Conservation (phyloP, 495 filamentous ascomycete species). For the Lentithecium fluviatile region DNA sequence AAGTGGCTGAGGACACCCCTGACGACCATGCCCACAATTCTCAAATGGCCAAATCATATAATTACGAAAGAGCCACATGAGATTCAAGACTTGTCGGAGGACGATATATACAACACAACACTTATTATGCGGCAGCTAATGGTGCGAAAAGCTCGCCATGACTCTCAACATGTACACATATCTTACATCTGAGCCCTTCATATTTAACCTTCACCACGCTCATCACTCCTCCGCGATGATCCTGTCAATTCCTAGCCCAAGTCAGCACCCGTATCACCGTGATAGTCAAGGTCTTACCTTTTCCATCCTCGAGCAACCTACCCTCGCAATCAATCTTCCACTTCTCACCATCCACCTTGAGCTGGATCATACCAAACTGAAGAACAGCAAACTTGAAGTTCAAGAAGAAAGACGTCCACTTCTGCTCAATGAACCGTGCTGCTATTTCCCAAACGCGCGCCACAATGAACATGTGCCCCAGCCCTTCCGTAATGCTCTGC, state of each 20-base stretch:
- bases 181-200: too few species aligned
- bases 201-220: too few species aligned
- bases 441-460: conserved; percentile 11
- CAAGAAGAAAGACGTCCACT: conserved; percentile 31
- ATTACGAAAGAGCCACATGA: too few species aligned
- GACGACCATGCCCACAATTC: too few species aligned
- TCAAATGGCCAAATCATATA: too few species aligned
- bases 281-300: conserved; percentile 13
- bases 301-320: conserved; percentile 24
- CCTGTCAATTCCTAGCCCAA: neutral
- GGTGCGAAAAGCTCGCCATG: too few species aligned
- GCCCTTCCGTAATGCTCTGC: conserved; percentile 14
- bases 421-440: conserved; percentile 23
- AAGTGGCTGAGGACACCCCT: neutral
- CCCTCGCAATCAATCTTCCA: conserved; percentile 34
- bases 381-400: conserved; percentile 27
- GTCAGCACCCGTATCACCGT: neutral
- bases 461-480: conserved; percentile 20
- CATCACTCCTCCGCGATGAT: neutral
- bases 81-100: too few species aligned
- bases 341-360: conserved; percentile 13
- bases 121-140: too few species aligned
- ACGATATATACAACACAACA: too few species aligned
- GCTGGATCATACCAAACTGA: conserved; percentile 18
- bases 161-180: too few species aligned